Base-by-base conservation (phyloP, 2,329 filamentous ascomycete species). In the Lanzia echinophila region DNA sequence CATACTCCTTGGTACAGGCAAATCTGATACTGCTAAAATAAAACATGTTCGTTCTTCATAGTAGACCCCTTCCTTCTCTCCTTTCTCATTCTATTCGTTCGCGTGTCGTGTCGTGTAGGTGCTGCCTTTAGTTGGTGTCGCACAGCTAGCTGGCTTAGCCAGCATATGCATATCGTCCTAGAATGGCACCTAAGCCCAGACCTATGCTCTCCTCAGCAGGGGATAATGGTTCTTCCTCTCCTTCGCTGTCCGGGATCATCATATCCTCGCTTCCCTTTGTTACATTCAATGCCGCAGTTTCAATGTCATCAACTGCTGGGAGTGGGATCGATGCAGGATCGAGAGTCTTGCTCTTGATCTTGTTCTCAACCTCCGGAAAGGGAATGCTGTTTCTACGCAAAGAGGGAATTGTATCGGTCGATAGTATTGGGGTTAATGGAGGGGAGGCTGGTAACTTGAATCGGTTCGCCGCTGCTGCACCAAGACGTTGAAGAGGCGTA, bases 161-260 rank as follows among this genome's bases (percentile, higher is more conserved):
- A 34, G 54, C 50, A 50, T 61, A 61, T 19, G 54, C 50, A 38
- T 60, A 62, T 42, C 54, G 41, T 24, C 20, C 47, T 28, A 63
- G 46, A 33, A 57, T 34, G 17, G 57, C 41, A 12, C 44, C 36
- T 17, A 43, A 34, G 2, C 39, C 31, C 5, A 53, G 32, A 32
- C n/a, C 45, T 34, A 34, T 19, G 15, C 32, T 24, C 6, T 41
- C 43, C 20, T 43, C 48, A 32, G 43, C 34, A 41, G 60, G 60
- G 10, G 60, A 63, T 1, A 65, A 48, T 11, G 52, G 41, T 13
- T 67, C 65, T n/a, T 64, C 64, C 7, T 68, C 66, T 39, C 58
- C 74, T 41, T 79, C 76, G 47, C 75, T 79, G 54, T 75, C 71
- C 19, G 74, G 75, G 38, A 78, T 63, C 19, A 80, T 73, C 36